Base-by-base conservation (phyloP, 2,329 filamentous ascomycete species). In the Fusarium sp. region DNA sequence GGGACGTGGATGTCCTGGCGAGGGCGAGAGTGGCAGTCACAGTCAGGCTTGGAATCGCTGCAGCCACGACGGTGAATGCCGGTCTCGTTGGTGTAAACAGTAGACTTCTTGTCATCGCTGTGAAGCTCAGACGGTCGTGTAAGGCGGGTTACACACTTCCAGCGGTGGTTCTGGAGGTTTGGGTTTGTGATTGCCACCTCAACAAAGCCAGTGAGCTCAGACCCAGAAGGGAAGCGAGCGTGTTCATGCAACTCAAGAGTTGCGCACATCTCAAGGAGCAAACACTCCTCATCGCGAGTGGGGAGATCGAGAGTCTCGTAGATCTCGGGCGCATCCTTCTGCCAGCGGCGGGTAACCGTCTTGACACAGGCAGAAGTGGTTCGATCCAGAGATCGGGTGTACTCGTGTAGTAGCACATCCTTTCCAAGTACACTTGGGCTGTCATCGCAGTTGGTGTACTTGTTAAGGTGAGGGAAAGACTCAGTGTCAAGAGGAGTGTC, bases 181-280 rank as follows among this genome's bases (percentile, higher is more conserved):
- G 82, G 83, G 67, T 86, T 83, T 61, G 86, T 85, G 59, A 91
- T 84, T 59, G 83, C 83, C 58, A 91, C 83, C 78, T 90, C 86
- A 34, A 89, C 85, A 64, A 87, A 84, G 61, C 86, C 87, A 66
- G 87, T 84, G 58, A 91, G 83, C 74, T 89, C 86, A 7, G 88
- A 87, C n/a, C 87, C 85, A 13, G 83, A 79, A 6, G 88, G 88
- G 72, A 90, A 88, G 61, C 85, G 84, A 70, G 83, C 84, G 47
- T 85, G 84, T 67, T 88, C 83, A 74, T 88, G 86, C 4, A 90
- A 78, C 66, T 89, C 85, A 9, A 91, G 82, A 1, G 87, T 87
- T 7, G 87, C 83, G 65, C 89, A 87, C 81, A 90, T 88, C 79
- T 91, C 88, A 66, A 91, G 80, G 37, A 90, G 84, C 63, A 88